Evolutionary conservation across 139 green algal genomes (phyloP).

Genomic region (Chlamydomonas sphaeroides): DNA sequence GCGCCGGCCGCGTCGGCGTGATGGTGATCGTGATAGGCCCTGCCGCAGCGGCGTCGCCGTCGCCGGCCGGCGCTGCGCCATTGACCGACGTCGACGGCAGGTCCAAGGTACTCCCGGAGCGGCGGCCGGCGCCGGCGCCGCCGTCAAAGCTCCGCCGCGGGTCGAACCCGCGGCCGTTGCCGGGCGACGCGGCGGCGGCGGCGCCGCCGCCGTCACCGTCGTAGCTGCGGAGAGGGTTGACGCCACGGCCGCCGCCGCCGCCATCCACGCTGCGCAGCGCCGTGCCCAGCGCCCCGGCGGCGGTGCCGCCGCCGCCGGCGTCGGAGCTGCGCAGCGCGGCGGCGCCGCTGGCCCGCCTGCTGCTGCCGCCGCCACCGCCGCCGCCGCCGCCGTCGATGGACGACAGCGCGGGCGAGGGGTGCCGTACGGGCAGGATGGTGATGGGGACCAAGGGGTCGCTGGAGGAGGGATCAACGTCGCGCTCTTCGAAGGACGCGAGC

Average conservation of each 20-base stretch:
- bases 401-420: neutral
- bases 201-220: too few species aligned
- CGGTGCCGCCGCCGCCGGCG: neutral
- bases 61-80: too few species aligned
- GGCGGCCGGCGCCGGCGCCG: too few species aligned
- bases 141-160: too few species aligned
- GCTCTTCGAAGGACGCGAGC: conserved; percentile 15
- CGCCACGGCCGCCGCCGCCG: neutral
- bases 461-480: conserved; percentile 2
- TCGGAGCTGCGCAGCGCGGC: neutral
- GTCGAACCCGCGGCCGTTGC: too few species aligned
- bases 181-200: too few species aligned
- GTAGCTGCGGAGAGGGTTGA: too few species aligned
- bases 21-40: neutral
- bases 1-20: neutral
- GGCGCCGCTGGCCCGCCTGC: neutral
- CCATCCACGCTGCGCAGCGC: neutral
- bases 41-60: neutral
- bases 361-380: neutral
- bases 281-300: neutral
- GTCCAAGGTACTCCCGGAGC: too few species aligned
- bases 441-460: neutral
- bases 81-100: too few species aligned
- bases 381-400: neutral
- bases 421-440: neutral